phyloP scores from a whole-genome alignment of 78 protist genomes.

The Dictyostelium citrinum region DNA sequence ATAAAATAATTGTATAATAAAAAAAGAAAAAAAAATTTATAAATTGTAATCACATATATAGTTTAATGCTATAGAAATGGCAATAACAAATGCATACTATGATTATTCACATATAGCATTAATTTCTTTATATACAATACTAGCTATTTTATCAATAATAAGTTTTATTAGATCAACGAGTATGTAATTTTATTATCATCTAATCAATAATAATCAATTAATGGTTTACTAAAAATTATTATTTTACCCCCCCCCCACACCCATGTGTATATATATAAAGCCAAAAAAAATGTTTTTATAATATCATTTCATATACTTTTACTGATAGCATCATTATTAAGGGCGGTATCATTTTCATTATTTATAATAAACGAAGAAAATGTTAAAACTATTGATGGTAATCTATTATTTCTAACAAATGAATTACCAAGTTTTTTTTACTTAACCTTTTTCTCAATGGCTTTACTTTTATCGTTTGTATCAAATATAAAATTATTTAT shows the following conservation, averaged over 20 bases:
- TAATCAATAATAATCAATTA: not conserved
- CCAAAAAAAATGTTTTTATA: not conserved
- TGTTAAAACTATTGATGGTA: not conserved
- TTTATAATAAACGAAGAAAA: not conserved
- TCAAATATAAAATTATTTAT: not conserved
- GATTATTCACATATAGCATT: slow-evolving; percentile 3
- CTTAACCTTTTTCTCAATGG: not conserved
- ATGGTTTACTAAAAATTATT: not conserved
- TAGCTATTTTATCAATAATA: not conserved
- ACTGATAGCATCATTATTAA: not conserved
- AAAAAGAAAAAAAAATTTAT: no score
- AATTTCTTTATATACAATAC: not conserved
- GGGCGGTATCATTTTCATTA: not conserved
- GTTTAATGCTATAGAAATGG: not conserved
- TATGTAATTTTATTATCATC: not conserved
- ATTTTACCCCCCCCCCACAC: not conserved
- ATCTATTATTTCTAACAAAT: not conserved
- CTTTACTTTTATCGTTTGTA: slow-evolving; percentile 4
- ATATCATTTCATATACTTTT: not conserved
- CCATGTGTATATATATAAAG: not conserved
- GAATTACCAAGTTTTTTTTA: not conserved
- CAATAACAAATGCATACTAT: not conserved
- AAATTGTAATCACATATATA: no score
- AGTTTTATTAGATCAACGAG: not conserved
- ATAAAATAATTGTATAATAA: no score